Percentiles rank a stretch among this genome's conserved stretches.
Evolutionary conservation across 176 grass and related monocot species (phyloP).

Genomic region (Secale cereale): DNA sequence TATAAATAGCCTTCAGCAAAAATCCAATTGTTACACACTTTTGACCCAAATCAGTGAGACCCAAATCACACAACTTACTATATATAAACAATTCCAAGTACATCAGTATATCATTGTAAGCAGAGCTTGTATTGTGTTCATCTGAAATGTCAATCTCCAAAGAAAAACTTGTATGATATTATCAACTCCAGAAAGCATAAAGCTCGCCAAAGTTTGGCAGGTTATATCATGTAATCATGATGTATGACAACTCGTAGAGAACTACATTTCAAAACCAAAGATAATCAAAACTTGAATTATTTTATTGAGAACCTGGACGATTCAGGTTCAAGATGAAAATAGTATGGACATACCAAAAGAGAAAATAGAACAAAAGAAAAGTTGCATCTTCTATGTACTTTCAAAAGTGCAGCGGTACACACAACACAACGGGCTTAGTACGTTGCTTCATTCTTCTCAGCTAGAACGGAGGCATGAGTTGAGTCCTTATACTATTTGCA

Average conservation of each 20-base stretch:
- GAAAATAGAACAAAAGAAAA: slow-evolving; percentile 24
- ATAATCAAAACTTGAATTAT: no score
- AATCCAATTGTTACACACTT: no score
- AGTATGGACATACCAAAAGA: slow-evolving; percentile 10
- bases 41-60: no score
- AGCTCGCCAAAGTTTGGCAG: neutral
- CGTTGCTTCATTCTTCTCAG: slow-evolving; percentile 8
- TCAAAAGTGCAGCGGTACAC: neutral
- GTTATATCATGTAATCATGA: no score
- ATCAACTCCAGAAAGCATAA: neutral
- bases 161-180: no score
- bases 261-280: no score
- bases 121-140: neutral
- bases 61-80: neutral
- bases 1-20: no score
- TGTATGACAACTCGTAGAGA: neutral
- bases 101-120: neutral
- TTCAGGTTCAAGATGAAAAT: slow-evolving; percentile 22
- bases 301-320: slow-evolving; percentile 15
- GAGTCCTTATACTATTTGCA: no score
- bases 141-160: neutral
- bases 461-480: slow-evolving; percentile 12
- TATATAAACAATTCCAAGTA: neutral
- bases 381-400: neutral
- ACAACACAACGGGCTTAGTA: slow-evolving; percentile 8